Percentiles rank a stretch among this genome's conserved stretches.
These are phyloP conservation scores for Echeveria elegans DNA, from an alignment of 164 flowering plant genomes.

Conservation along the genomic window DNA sequence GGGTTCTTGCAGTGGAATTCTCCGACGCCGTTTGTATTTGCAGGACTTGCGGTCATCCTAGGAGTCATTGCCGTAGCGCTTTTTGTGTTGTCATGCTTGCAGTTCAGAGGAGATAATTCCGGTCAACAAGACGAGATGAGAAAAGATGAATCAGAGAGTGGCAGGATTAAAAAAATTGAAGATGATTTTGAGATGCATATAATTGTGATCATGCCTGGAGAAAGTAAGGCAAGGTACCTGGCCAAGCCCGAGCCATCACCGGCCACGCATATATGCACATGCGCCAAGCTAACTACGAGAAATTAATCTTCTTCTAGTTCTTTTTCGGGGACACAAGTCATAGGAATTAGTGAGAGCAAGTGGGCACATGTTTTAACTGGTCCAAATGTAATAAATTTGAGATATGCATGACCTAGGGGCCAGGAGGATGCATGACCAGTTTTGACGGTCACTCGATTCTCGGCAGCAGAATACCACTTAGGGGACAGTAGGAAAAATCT, in stretches of 20 bases:
- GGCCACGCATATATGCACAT: background rate
- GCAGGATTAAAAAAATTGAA: background rate
- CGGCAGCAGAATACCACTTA: too few relatives aligned
- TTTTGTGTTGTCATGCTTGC: background rate
- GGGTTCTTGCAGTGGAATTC: slow-evolving; percentile 3
- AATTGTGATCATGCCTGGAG: slow-evolving; percentile 6
- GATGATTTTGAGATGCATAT: background rate
- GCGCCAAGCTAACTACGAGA: too few relatives aligned
- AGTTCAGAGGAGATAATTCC: background rate
- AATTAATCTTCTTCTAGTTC: too few relatives aligned
- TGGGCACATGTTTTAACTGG: too few relatives aligned
- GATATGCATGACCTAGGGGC: too few relatives aligned
- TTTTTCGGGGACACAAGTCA: too few relatives aligned
- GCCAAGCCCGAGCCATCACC: background rate
- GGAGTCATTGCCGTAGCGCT: slow-evolving; percentile 2
- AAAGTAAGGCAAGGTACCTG: background rate
- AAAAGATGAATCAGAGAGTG: background rate
- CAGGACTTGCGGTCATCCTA: slow-evolving; percentile 1
- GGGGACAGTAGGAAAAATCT: too few relatives aligned
- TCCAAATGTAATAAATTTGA: too few relatives aligned
- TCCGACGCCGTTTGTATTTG: background rate
- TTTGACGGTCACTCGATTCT: too few relatives aligned
- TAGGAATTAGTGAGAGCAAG: too few relatives aligned
- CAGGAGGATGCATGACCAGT: too few relatives aligned
- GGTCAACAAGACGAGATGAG: background rate